Conservation (phyloP, 139 green algal species). For the Cymbomonas tetramitiformis region DNA sequence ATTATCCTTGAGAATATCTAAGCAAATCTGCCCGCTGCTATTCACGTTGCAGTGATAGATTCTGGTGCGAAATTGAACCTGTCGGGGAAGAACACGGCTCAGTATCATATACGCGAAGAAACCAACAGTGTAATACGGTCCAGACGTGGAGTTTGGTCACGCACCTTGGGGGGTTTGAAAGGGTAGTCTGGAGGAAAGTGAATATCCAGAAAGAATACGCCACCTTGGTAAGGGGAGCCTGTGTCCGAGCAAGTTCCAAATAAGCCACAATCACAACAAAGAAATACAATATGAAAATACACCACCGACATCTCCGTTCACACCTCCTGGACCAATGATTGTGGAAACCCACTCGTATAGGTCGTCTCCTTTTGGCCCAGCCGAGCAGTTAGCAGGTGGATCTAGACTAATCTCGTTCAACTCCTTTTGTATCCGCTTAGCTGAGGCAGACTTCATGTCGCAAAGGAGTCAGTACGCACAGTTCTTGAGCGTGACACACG, state of each 20-base stretch:
- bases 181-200: conserved; percentile 86
- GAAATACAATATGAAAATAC: neutral
- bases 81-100: conserved; percentile 5
- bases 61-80: conserved; percentile 66
- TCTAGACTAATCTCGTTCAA: conserved; percentile 85
- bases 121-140: neutral
- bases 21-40: conserved; percentile 63
- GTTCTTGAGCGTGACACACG: too few species aligned
- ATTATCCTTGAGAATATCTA: conserved; percentile 83
- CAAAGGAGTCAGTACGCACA: too few species aligned
- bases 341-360: conserved; percentile 92
- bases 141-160: neutral
- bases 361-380: conserved; percentile 93
- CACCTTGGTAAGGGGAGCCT: conserved; percentile 70
- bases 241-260: neutral
- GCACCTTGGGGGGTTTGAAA: conserved; percentile 83
- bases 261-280: too few species aligned
- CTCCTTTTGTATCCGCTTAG: conserved; percentile 76
- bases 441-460: too few species aligned
- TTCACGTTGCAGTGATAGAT: conserved; percentile 95
- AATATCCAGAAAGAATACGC: conserved; percentile 91
- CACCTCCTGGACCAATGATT: conserved; percentile 75
- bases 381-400: conserved; percentile 77
- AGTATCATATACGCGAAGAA: neutral
- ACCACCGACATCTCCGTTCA: neutral